phyloP scores from a whole-genome alignment of 1,284 basidiomycete genomes.

The Cutaneotrichosporon daszewskae region DNA sequence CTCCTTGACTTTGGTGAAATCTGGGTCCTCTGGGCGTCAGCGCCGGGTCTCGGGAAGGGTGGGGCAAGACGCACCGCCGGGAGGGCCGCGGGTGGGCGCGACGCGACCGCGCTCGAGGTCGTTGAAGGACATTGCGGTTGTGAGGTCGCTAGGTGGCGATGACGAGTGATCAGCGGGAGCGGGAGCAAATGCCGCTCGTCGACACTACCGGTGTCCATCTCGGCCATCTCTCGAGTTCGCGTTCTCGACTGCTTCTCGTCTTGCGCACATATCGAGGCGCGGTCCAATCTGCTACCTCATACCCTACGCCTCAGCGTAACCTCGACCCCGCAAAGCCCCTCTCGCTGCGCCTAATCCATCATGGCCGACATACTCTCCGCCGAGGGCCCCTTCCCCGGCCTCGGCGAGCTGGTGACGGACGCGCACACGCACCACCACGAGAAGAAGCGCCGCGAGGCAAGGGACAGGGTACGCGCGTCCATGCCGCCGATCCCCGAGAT shows the following conservation, averaged over 20 bases:
- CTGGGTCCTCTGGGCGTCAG: conserved; percentile 24
- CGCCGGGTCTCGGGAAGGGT: too few species aligned
- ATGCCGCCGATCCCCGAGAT: conserved; percentile 45
- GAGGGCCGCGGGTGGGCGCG: conserved; percentile 27
- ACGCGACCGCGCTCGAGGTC: conserved; percentile 49
- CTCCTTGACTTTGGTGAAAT: conserved; percentile 71
- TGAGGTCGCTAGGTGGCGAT: neutral
- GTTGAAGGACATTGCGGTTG: conserved; percentile 51
- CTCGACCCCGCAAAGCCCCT: too few species aligned
- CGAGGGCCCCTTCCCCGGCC: conserved; percentile 23
- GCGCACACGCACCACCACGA: conserved; percentile 13
- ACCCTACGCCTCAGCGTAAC: neutral
- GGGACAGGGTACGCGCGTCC: conserved; percentile 33
- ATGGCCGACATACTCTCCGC: neutral
- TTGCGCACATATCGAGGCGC: too few species aligned
- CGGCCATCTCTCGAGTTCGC: neutral
- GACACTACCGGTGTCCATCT: neutral
- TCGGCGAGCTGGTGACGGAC: conserved; percentile 9
- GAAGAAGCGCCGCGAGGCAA: conserved; percentile 27
- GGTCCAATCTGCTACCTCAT: neutral
- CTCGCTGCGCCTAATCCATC: too few species aligned
- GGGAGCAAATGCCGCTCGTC: neutral
- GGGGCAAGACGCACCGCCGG: conserved; percentile 29
- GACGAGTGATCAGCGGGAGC: neutral
- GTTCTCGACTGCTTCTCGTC: neutral